These are phyloP conservation scores for Euphrasia confusa DNA, from an alignment of 257 asterid genomes.

Conservation along the genomic window DNA sequence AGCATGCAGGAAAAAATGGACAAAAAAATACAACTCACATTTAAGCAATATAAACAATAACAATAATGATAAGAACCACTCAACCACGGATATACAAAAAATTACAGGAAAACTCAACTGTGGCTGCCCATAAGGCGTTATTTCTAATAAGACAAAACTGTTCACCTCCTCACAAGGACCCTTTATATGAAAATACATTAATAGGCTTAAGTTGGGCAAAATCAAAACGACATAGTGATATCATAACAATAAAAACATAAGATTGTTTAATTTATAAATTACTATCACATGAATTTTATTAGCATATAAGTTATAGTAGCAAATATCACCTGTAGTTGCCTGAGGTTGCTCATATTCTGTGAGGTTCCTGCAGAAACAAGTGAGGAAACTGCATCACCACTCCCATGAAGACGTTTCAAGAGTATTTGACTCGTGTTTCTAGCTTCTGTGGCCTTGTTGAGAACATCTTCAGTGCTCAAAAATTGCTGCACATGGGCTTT, in stretches of 20 bases:
- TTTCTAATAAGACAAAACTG: neutral
- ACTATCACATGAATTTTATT: neutral
- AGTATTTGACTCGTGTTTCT: slow-evolving; percentile 71
- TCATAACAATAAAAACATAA: slow-evolving; percentile 5
- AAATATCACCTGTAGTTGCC: slow-evolving; percentile 89
- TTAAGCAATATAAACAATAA: slow-evolving; percentile 7
- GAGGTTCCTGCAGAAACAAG: slow-evolving; percentile 58
- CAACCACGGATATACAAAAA: neutral
- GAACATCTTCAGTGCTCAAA: slow-evolving; percentile 94
- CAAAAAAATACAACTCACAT: slow-evolving; percentile 7
- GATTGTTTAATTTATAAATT: slow-evolving; percentile 1
- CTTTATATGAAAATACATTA: neutral
- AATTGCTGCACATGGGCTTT: slow-evolving; percentile 99
- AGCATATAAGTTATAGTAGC: slow-evolving; percentile 10
- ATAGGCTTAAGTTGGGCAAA: no score
- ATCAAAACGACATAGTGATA: slow-evolving; percentile 4
- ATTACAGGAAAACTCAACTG: slow-evolving; percentile 10
- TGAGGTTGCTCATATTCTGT: slow-evolving; percentile 95
- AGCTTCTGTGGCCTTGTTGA: slow-evolving; percentile 97
- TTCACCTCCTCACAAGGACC: slow-evolving; percentile 2
- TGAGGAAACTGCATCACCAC: slow-evolving; percentile 67
- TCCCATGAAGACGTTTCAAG: slow-evolving; percentile 84
- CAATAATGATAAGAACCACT: slow-evolving; percentile 9
- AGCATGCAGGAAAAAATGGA: slow-evolving; percentile 12
- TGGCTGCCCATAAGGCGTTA: no score